These are phyloP conservation scores for Funneliformis mosseae DNA, from an alignment of 192 early-diverging fungal genomes.

Conservation along the genomic window DNA sequence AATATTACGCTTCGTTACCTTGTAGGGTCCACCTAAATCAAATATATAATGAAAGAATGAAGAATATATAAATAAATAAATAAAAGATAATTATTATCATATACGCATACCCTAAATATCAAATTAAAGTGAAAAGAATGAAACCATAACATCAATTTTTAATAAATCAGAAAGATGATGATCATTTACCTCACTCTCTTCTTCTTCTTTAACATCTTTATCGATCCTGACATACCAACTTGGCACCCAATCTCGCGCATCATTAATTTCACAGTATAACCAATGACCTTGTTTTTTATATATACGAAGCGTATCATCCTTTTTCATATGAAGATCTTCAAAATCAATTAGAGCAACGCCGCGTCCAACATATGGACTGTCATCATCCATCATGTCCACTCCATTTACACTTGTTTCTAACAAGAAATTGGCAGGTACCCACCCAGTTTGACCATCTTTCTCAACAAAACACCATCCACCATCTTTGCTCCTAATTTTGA, in stretches of 20 bases:
- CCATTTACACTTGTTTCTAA: slow-evolving; percentile 51
- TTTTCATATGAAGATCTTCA: slow-evolving; percentile 59
- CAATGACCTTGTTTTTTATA: slow-evolving; percentile 41
- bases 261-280: slow-evolving; percentile 39
- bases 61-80: not conserved
- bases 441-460: slow-evolving; percentile 54
- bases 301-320: slow-evolving; percentile 53
- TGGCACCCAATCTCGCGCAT: slow-evolving; percentile 59
- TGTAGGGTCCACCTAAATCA: slow-evolving; percentile 20
- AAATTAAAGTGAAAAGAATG: slow-evolving; percentile 12
- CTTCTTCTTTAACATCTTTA: slow-evolving; percentile 13
- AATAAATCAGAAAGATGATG: not conserved
- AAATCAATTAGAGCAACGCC: slow-evolving; percentile 60
- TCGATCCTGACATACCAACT: slow-evolving; percentile 57
- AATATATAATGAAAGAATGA: slow-evolving; percentile 2
- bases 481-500: slow-evolving; percentile 57
- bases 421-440: slow-evolving; percentile 61
- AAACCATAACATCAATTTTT: not conserved
- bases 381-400: slow-evolving; percentile 41
- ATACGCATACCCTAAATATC: not conserved
- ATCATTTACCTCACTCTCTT: slow-evolving; percentile 26
- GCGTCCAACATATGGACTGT: slow-evolving; percentile 37
- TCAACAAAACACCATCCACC: slow-evolving; percentile 65
- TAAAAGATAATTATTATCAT: not conserved
- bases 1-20: not conserved